Evolutionary conservation across 805 yeast species (phyloP), one percentile per base, ranked within the genome.

Genomic region (Yarrowia phangngaensis): DNA sequence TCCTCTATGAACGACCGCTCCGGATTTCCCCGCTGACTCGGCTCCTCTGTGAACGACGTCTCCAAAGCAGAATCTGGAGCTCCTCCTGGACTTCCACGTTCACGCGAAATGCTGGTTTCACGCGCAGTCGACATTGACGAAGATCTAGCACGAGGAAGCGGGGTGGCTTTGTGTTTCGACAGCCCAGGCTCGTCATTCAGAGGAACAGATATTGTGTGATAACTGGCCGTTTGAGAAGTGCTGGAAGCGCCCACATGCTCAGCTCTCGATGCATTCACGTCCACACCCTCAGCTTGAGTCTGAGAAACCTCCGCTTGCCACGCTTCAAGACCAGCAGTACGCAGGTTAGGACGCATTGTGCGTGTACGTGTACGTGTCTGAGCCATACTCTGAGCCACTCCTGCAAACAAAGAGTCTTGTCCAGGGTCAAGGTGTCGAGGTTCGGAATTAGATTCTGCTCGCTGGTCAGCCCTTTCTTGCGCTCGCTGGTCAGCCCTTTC

Each of bases 31-130:
- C 15, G 16, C 19, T 12, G 13, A 12, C 12, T 33, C 38, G 15
- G 9, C 38, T 14, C 38, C 4, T 11, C 20, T 20, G 23, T 30
- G 8, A 35, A 35, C 2, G 43, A 35, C 43, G 23, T 23, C 23
- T 35, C 43, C 12, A 35, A 30, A n/a, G 43, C 43, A 12, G 43
- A 35, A n/a, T 35, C 43, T 8, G 43, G 43, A 17, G 43, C 43
- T 1, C 43, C 43, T n/a, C 43, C 43, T 6, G 43, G 43, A 24
- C 30, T 24, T 20, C 31, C 43, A 23, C 41, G 12, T 7, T 35
- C 41, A 24, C 43, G 43, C 19, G 43, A 35, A 3, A 35, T 35
- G n/a, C 43, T 35, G 14, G 26, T 24, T 8, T 35, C 43, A 24
- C 19, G 43, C 9, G 43, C 16, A 8, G 23, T 35, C 41, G 8